Evolutionary conservation across 495 filamentous ascomycete genomes (phyloP).

Genomic region (Aspergillus heteromorphus): DNA sequence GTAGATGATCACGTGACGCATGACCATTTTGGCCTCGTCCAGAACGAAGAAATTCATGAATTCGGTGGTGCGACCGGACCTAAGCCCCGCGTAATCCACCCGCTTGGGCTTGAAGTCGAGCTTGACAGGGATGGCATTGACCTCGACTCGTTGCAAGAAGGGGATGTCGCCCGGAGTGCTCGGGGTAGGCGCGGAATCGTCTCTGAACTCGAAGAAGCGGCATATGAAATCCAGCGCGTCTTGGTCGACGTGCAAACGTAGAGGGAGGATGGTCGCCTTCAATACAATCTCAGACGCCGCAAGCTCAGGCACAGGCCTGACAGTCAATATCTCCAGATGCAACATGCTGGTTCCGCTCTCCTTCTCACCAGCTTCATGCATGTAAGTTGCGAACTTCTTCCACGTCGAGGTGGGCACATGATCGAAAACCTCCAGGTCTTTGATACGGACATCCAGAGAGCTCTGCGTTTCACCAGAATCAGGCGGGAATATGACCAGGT

Average conservation of each 20-base stretch:
- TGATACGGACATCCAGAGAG: conserved; percentile 75
- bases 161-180: conserved; percentile 61
- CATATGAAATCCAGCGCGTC: conserved; percentile 97
- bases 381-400: conserved; percentile 96
- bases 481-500: conserved; percentile 78
- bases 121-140: conserved; percentile 74
- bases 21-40: conserved; percentile 78
- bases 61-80: conserved; percentile 97
- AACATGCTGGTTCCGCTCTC: conserved; percentile 85
- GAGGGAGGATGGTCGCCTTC: conserved; percentile 76
- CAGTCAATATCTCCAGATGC: conserved; percentile 81
- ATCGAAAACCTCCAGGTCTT: conserved; percentile 86
- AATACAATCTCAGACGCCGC: conserved; percentile 88
- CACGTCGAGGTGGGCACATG: conserved; percentile 93
- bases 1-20: conserved; percentile 86
- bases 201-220: conserved; percentile 95
- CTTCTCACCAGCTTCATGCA: conserved; percentile 76
- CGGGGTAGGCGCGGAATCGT: conserved; percentile 55
- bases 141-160: conserved; percentile 85
- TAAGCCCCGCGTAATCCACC: conserved; percentile 87
- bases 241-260: conserved; percentile 94
- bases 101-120: conserved; percentile 98
- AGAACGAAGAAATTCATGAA: conserved; percentile 99
- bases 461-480: conserved; percentile 74
- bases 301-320: conserved; percentile 74